Conservation (phyloP, 1,139 yeast genomes). For the Nakaseomyces glabratus region DNA sequence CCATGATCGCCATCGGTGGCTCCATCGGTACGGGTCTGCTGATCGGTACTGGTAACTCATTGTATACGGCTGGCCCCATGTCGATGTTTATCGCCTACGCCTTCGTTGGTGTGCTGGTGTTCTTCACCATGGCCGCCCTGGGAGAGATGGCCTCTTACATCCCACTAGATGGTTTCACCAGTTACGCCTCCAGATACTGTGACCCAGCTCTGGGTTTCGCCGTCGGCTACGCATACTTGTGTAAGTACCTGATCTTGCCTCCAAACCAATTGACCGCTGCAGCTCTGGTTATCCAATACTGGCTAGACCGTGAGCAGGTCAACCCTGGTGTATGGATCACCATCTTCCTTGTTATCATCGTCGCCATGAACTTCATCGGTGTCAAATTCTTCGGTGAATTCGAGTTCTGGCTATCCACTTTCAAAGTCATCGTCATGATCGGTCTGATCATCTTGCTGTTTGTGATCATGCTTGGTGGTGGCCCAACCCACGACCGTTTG, state of each 20-base stretch:
- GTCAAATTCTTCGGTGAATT: conserved; percentile 57
- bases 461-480: conserved; percentile 51
- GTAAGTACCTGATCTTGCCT: conserved; percentile 55
- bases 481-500: conserved; percentile 44
- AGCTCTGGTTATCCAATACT: conserved; percentile 36
- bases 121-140: conserved; percentile 58
- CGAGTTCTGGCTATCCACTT: conserved; percentile 56
- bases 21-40: conserved; percentile 58
- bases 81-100: conserved; percentile 54
- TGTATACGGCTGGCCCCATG: conserved; percentile 61
- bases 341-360: conserved; percentile 38
- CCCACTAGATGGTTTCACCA: conserved; percentile 66
- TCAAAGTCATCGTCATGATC: conserved; percentile 50
- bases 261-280: conserved; percentile 48
- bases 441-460: conserved; percentile 44
- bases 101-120: conserved; percentile 55
- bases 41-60: conserved; percentile 61
- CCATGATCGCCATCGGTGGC: conserved; percentile 62
- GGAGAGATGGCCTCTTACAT: conserved; percentile 72
- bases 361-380: conserved; percentile 45
- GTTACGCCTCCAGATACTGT: conserved; percentile 57
- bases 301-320: conserved; percentile 40
- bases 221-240: conserved; percentile 58
- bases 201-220: conserved; percentile 70
- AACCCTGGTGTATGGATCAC: conserved; percentile 49